A percentile compares a stretch with the other conserved stretches of the same genome.
These are phyloP conservation scores for Arthrobotrys sphaeroides DNA, from an alignment of 2,329 filamentous ascomycete species.

Conservation along the genomic window DNA sequence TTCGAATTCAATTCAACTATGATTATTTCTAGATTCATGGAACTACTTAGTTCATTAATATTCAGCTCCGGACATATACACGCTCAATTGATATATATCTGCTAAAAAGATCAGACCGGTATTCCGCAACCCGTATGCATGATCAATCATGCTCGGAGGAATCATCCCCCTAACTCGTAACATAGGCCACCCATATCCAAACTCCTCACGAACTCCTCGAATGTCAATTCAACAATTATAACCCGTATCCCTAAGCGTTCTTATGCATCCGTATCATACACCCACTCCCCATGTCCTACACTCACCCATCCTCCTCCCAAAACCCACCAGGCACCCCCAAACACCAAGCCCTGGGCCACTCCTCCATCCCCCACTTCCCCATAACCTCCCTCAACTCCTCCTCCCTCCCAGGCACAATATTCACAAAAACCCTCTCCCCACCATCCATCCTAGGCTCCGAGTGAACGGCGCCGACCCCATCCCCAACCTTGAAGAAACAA, in stretches of 20 bases:
- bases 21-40: no score
- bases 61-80: no score
- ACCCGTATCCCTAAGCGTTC: no score
- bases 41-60: no score
- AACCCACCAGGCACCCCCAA: conserved; percentile 35
- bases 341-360: conserved; percentile 61
- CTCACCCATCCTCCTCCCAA: neutral
- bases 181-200: no score
- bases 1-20: no score
- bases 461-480: conserved; percentile 63
- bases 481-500: conserved; percentile 63
- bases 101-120: no score
- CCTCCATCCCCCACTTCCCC: conserved; percentile 61
- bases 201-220: neutral
- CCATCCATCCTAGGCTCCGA: conserved; percentile 62
- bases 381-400: conserved; percentile 60
- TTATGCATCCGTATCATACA: neutral
- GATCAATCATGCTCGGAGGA: no score
- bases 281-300: conserved; percentile 3
- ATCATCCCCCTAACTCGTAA: no score
- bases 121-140: no score
- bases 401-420: conserved; percentile 61
- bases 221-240: no score
- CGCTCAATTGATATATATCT: no score
- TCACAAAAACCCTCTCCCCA: conserved; percentile 60